Evolutionary conservation across 192 early-diverging fungal species (phyloP), one percentile per base, ranked within the genome.

Genomic region (Umbelopsis vinacea): DNA sequence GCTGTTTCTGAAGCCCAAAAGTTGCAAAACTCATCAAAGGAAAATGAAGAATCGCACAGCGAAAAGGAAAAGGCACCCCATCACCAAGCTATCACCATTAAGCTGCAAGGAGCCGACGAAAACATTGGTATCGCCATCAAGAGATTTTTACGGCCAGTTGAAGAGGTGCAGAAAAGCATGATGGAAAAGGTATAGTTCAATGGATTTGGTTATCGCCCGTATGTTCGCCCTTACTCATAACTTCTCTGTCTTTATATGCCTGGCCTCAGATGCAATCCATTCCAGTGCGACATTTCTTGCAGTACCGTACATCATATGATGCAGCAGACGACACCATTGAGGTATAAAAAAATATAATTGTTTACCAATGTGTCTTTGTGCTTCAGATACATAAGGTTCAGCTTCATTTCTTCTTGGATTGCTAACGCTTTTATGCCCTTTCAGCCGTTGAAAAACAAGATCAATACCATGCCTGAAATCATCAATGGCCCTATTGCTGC

Each of bases 11-110:
- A 19, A 10, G 46, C 35, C 7, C 37, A 46, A 68, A 10, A 26
- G 8, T 46, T 21, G 1, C 14, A 47, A 11, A 23, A 40, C 21
- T 15, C 35, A 22, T 55, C 15, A 29, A 26, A 46, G 52, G 43
- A 57, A 22, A 60, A 19, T 43, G 23, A 14, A 21, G 67, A 68
- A 47, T 29, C 9, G 0, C 19, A 47, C n/a, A 26, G 21, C 9
- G 46, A 47, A 1, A 45, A 68, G 0, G 40, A 24, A 8, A 48
- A 68, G 26, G 43, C 22, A 40, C 35, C 19, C 6, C 7, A 17
- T 15, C 67, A 67, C 40, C 52, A 77, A 46, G 66, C 79, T 46
- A 72, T 50, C 9, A 76, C 73, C 15, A 73, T 81, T 12, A 60
- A 70, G 11, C 46, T 77, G 0, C 29, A 53, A 4, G 29, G 53